Evolutionary conservation across 441 rosid species (phyloP).

Genomic region (Adansonia grandidieri): DNA sequence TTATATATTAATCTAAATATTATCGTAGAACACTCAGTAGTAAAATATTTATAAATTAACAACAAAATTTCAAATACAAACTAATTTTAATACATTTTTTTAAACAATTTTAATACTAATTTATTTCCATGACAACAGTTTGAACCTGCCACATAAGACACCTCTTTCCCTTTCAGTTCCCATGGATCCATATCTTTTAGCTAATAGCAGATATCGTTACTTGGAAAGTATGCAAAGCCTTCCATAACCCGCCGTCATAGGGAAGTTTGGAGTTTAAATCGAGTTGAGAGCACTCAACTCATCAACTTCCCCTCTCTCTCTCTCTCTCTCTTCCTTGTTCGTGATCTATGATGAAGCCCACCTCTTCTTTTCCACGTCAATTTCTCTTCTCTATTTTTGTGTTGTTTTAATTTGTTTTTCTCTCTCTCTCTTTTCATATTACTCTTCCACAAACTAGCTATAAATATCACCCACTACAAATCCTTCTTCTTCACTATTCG

Average conservation of each 20-base stretch:
- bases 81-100: no score
- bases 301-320: neutral
- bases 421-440: constrained; percentile 21
- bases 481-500: constrained; percentile 37
- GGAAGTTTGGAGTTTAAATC: neutral
- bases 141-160: neutral
- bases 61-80: no score
- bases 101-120: no score
- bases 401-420: neutral
- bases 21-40: no score
- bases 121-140: neutral
- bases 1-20: no score
- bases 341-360: constrained; percentile 29
- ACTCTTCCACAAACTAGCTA: constrained; percentile 21
- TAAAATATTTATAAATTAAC: no score
- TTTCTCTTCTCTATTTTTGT: neutral
- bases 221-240: constrained; percentile 32
- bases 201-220: constrained; percentile 36
- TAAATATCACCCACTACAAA: constrained; percentile 36
- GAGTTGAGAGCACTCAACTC: constrained; percentile 6
- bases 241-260: constrained; percentile 44
- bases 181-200: neutral
- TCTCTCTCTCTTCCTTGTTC: neutral
- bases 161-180: constrained; percentile 24
- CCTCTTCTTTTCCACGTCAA: constrained; percentile 53